A percentile compares a stretch with the other conserved stretches of the same genome.
These are phyloP conservation scores for Cryphonectria parasitica DNA, from an alignment of 2,329 filamentous ascomycete genomes.

Conservation along the genomic window DNA sequence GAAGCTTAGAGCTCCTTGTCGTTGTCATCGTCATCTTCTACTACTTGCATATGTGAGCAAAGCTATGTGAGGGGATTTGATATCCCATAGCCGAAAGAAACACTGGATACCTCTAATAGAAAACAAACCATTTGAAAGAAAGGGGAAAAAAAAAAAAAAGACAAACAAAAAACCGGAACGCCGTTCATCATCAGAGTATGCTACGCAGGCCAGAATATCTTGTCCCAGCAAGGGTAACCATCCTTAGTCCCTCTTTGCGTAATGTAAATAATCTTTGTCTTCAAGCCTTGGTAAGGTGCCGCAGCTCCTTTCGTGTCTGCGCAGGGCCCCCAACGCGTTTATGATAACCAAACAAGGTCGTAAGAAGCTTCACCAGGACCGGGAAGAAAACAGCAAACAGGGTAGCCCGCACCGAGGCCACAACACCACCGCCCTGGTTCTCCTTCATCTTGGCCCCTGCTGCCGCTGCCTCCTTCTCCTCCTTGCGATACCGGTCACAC, in stretches of 20 bases:
- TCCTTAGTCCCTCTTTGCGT: too few species aligned
- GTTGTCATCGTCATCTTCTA: not conserved
- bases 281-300: not conserved
- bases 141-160: not conserved
- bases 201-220: not conserved
- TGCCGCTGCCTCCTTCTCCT: not conserved
- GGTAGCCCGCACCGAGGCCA: conserved; percentile 1
- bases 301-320: conserved; percentile 23
- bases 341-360: conserved; percentile 3
- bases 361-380: conserved; percentile 8
- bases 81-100: not conserved
- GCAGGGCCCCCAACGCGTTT: conserved; percentile 21
- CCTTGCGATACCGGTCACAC: conserved; percentile 44
- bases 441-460: conserved; percentile 6
- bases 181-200: not conserved
- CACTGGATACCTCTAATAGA: not conserved
- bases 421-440: conserved; percentile 8
- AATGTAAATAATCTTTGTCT: not conserved
- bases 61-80: not conserved
- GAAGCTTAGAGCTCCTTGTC: conserved; percentile 3
- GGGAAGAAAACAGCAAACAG: conserved; percentile 15
- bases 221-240: not conserved
- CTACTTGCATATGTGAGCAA: not conserved
- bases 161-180: not conserved
- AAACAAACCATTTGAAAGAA: not conserved